Percentiles rank a stretch among this genome's conserved stretches.
Evolutionary conservation across 345 rosid species (phyloP).

Genomic region (Eucalyptus cladocalyx): DNA sequence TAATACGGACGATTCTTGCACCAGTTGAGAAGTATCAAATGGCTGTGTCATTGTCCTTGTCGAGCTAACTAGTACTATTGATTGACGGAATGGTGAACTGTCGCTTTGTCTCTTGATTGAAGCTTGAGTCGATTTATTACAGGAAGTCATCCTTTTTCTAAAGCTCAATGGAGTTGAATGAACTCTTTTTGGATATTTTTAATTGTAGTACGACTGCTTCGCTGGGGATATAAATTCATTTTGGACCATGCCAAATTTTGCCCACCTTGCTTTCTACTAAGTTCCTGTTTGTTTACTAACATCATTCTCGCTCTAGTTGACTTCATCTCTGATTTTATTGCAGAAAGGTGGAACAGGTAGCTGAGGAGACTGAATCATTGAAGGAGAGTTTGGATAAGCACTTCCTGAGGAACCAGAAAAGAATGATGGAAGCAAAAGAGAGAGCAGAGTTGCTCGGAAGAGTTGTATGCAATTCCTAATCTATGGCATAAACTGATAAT

Average conservation of each 20-base stretch:
- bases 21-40: neutral
- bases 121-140: neutral
- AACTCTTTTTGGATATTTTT: neutral
- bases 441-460: conserved; percentile 77
- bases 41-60: neutral
- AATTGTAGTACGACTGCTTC: neutral
- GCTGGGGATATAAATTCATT: neutral
- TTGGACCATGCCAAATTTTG: neutral
- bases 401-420: conserved; percentile 52
- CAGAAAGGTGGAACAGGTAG: conserved; percentile 85
- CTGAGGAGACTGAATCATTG: conserved; percentile 79
- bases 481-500: neutral
- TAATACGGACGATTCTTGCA: neutral
- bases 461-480: conserved; percentile 26
- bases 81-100: neutral
- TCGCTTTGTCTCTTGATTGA: neutral
- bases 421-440: conserved; percentile 70
- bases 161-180: neutral
- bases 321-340: neutral
- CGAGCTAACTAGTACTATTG: neutral
- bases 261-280: neutral
- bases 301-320: neutral
- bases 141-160: neutral
- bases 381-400: conserved; percentile 67
- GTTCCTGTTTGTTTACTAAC: neutral